These are phyloP conservation scores for Calycina marina DNA, from an alignment of 2,329 filamentous ascomycete species.

Conservation along the genomic window DNA sequence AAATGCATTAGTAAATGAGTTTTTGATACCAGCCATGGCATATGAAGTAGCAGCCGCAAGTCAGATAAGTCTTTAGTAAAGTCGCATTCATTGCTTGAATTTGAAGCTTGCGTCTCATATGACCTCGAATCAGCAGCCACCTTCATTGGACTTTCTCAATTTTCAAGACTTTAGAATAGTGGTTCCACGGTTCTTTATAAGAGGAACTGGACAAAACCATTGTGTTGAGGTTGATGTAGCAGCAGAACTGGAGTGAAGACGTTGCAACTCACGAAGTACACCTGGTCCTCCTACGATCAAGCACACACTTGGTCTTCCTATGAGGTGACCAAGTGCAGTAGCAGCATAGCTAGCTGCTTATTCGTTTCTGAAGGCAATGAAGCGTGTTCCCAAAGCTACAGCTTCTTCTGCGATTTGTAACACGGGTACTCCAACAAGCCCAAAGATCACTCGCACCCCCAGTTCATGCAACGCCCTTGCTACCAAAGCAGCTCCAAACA, in stretches of 20 bases:
- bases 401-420: conserved; percentile 42
- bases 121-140: too few species aligned
- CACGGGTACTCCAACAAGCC: conserved; percentile 24
- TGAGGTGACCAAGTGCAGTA: conserved; percentile 42
- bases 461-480: conserved; percentile 17
- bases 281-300: conserved; percentile 44
- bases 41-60: conserved; percentile 18
- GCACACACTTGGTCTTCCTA: conserved; percentile 38
- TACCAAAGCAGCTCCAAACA: conserved; percentile 16
- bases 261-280: too few species aligned
- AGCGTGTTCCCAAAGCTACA: conserved; percentile 39
- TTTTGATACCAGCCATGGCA: conserved; percentile 39
- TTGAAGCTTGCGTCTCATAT: too few species aligned
- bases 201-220: too few species aligned
- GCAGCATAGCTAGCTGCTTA: conserved; percentile 44
- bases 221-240: too few species aligned
- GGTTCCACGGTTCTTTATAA: too few species aligned
- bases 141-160: too few species aligned
- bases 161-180: too few species aligned
- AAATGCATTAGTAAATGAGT: conserved; percentile 37
- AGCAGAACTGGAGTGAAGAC: too few species aligned
- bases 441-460: conserved; percentile 19
- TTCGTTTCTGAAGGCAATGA: conserved; percentile 43
- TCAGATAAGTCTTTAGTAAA: too few species aligned
- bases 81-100: too few species aligned